Percentiles rank a stretch among this genome's conserved stretches.
phyloP scores from a whole-genome alignment of 306 rosid species.

The Glycine soja region DNA sequence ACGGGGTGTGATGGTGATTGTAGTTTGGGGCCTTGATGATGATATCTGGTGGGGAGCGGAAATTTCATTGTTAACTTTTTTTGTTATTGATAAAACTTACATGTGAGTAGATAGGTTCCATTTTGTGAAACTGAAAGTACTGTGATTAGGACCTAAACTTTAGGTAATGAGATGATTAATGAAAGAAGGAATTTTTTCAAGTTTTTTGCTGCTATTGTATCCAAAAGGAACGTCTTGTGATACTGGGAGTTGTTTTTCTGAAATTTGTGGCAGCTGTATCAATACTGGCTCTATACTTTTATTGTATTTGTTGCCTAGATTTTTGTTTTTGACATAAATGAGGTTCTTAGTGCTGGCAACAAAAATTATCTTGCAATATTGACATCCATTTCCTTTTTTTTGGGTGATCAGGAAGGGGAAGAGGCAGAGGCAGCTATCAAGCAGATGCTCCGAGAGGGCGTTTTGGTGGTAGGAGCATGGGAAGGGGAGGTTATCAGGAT shows the following conservation, averaged over 20 bases:
- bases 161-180: neutral
- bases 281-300: neutral
- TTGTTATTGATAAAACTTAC: neutral
- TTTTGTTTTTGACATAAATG: neutral
- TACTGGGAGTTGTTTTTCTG: neutral
- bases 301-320: neutral
- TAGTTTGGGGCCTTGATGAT: neutral
- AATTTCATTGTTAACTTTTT: neutral
- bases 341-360: neutral
- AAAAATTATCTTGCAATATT: neutral
- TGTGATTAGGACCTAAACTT: neutral
- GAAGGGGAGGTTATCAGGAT: slow-evolving; percentile 74
- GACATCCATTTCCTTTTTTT: neutral
- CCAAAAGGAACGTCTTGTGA: neutral
- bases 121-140: neutral
- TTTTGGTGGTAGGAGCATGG: slow-evolving; percentile 66
- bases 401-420: slow-evolving; percentile 73
- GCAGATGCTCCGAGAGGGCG: slow-evolving; percentile 80
- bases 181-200: neutral
- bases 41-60: neutral
- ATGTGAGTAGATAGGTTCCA: neutral
- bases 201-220: neutral
- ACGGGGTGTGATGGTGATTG: neutral
- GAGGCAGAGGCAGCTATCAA: slow-evolving; percentile 75
- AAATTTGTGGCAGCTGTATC: neutral